Base-by-base conservation (phyloP, 2,329 filamentous ascomycete genomes). In the Rugonectria rugulosa region DNA sequence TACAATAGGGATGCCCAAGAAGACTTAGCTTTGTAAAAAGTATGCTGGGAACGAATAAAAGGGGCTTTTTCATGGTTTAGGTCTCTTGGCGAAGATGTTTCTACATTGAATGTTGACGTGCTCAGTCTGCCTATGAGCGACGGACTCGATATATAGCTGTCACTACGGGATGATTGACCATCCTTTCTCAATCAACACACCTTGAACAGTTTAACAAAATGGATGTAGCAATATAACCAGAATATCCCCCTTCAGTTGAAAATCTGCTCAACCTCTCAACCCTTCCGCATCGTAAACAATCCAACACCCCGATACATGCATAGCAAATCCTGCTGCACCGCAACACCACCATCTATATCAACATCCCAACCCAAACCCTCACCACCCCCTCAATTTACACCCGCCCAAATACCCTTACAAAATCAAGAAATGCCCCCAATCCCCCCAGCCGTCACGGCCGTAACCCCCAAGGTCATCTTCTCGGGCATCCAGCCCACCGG, bases 401-500 rank as follows among this genome's bases (percentile, higher is more conserved):
- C 29, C 29, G 7, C 12, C 7, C 7, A 29, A 29, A 29, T 7
- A 29, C 26, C 12, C 26, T 12, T 29, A 8, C 11, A 15, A 29
- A 45, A 43, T n/a, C n/a, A n/a, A n/a, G n/a, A 45, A 15, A 49
- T 54, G 40, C 48, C 48, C 15, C 50, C 34, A 29, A 12, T 50
- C 5, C 17, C 27, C 29, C 8, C n/a, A 31, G 50, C 31, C 27
- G 32, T 32, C 21, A 31, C 20, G 20, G 14, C 46, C 7, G 23
- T 45, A 21, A 43, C 43, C 37, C 55, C 57, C 24, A 61, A 80
- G 51, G 80, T 89, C 56, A 85, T 98, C 68, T 97, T 99, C 79
- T 98, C 95, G 4, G 95, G 93, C 48, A 99, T 99, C 66, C 95
- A 99, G 74, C 95, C 95, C 15, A 99, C 95, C 0, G 95, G 94